Conservation (phyloP, 139 green algal genomes). For the Micractinium conductrix region DNA sequence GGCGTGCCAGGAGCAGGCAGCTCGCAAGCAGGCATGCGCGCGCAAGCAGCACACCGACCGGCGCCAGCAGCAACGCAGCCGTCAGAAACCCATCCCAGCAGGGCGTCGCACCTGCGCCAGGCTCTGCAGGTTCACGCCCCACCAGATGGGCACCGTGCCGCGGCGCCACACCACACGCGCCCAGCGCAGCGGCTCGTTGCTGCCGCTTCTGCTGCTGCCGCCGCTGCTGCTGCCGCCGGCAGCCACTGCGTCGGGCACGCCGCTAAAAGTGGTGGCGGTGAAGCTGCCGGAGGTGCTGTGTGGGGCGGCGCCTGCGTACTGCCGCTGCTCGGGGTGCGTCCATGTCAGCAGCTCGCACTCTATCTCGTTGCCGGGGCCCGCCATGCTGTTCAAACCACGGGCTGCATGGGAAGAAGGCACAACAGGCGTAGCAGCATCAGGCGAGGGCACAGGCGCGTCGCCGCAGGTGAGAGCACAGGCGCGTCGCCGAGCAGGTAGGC, state of each 20-base stretch:
- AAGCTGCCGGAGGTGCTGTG: not conserved
- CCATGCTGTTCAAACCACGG: constrained; percentile 88
- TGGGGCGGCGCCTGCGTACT: not conserved
- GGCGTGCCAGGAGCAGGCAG: too few species aligned
- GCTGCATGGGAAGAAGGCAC: constrained; percentile 55
- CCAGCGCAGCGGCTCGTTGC: constrained; percentile 55
- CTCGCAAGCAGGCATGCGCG: not conserved
- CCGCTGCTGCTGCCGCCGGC: not conserved
- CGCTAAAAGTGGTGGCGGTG: not conserved
- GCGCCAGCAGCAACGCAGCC: not conserved
- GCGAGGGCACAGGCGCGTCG: not conserved
- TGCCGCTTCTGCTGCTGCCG: not conserved
- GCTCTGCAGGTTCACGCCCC: constrained; percentile 65
- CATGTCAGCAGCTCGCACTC: constrained; percentile 96
- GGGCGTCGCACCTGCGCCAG: constrained; percentile 29
- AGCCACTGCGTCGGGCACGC: not conserved
- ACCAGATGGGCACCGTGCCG: constrained; percentile 86
- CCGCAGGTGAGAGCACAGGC: not conserved
- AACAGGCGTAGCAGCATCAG: not conserved
- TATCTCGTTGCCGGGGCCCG: constrained; percentile 96
- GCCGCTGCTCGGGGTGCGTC: constrained; percentile 35
- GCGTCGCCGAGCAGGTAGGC: not conserved
- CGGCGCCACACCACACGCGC: constrained; percentile 84
- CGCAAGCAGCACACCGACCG: not conserved
- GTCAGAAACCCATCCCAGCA: not conserved